Evolutionary conservation across 805 yeast species (phyloP).

Genomic region (Tetrapisispora arboricola): DNA sequence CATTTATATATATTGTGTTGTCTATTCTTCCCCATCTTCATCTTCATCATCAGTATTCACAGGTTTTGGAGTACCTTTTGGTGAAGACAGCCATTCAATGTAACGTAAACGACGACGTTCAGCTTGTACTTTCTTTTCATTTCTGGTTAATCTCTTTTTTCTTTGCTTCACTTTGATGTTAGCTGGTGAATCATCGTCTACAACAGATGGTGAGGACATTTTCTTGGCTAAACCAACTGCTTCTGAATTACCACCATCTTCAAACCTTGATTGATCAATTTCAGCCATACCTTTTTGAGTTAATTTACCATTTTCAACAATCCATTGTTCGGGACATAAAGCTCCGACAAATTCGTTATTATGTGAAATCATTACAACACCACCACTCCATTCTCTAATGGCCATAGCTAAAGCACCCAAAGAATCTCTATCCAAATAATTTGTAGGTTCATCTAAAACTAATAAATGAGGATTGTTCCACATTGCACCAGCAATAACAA

Average conservation of each 20-base stretch:
- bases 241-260: constrained; percentile 54
- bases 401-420: constrained; percentile 96
- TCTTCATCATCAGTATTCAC: constrained; percentile 84
- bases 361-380: constrained; percentile 97
- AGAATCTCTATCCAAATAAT: constrained; percentile 95
- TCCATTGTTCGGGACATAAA: constrained; percentile 97
- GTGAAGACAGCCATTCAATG: constrained; percentile 87
- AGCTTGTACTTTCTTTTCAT: constrained; percentile 83
- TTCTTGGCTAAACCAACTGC: constrained; percentile 40
- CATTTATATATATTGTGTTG: background rate
- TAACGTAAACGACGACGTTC: constrained; percentile 92
- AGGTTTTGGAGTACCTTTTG: constrained; percentile 97
- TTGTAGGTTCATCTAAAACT: constrained; percentile 96
- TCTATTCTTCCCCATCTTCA: constrained; percentile 10
- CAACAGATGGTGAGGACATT: constrained; percentile 37
- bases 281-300: constrained; percentile 72
- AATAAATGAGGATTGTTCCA: constrained; percentile 98
- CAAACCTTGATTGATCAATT: constrained; percentile 71
- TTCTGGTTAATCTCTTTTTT: constrained; percentile 97
- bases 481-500: constrained; percentile 98
- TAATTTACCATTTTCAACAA: constrained; percentile 84
- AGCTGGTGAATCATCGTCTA: constrained; percentile 85
- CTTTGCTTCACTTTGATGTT: constrained; percentile 85
- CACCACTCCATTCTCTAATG: constrained; percentile 96
- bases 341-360: constrained; percentile 96